A percentile compares a stretch with the other conserved stretches of the same genome.
phyloP scores from a whole-genome alignment of 345 rosid genomes.

The Gossypium herbaceum region DNA sequence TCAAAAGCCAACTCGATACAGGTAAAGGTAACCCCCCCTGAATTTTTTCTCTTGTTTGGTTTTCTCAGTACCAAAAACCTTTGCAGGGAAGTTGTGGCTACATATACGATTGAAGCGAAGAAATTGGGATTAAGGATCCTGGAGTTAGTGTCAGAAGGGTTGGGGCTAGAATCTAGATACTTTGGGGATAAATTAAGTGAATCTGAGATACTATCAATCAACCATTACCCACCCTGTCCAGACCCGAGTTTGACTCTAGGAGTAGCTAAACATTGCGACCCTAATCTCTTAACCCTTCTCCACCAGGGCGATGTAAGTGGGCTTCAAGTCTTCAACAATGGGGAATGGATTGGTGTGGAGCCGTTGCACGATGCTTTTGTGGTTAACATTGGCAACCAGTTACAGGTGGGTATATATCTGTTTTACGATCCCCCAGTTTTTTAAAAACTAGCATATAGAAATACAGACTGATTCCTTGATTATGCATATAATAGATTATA shows the following conservation, averaged over 20 bases:
- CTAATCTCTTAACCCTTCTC: constrained; percentile 23
- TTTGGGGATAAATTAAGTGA: constrained; percentile 13
- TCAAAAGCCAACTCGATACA: constrained; percentile 14
- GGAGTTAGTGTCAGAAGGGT: constrained; percentile 30
- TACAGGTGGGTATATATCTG: constrained; percentile 13
- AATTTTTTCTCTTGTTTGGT: not conserved
- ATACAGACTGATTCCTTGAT: no score
- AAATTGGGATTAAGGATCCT: constrained; percentile 27
- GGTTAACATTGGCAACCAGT: constrained; percentile 26
- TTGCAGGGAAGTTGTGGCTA: constrained; percentile 24
- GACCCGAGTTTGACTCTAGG: constrained; percentile 37
- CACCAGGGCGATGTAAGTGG: constrained; percentile 30
- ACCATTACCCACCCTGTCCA: constrained; percentile 34
- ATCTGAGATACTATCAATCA: constrained; percentile 2
- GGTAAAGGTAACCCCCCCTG: not conserved
- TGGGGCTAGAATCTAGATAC: constrained; percentile 26
- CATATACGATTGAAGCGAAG: constrained; percentile 23
- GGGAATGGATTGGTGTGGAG: constrained; percentile 29
- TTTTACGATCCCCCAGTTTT: no score
- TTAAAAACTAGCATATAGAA: no score
- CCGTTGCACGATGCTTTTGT: constrained; percentile 29
- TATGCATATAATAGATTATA: constrained; percentile 13
- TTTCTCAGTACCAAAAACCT: not conserved
- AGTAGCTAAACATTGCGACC: constrained; percentile 24
- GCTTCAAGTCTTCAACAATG: constrained; percentile 34